These are phyloP conservation scores for Penicillium steckii DNA, from an alignment of 495 filamentous ascomycete genomes.

Conservation along the genomic window DNA sequence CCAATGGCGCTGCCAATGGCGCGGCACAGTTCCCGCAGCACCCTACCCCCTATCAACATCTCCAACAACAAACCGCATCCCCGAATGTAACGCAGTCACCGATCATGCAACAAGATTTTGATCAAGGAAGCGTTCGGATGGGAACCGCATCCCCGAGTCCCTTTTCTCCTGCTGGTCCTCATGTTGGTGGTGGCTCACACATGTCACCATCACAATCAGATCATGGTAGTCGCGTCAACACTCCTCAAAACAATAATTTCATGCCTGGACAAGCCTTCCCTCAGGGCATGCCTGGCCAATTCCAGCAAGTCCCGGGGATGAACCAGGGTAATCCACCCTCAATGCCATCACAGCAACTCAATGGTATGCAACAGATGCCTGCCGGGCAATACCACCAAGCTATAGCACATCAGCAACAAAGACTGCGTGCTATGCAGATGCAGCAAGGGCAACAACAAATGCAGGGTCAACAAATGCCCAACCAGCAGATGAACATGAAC, in stretches of 20 bases:
- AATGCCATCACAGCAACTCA: conserved; percentile 40
- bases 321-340: conserved; percentile 32
- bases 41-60: conserved; percentile 74
- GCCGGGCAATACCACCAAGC: conserved; percentile 52
- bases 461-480: conserved; percentile 13
- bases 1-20: conserved; percentile 61
- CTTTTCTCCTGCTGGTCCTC: conserved; percentile 77
- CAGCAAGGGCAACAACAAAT: conserved; percentile 38
- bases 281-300: conserved; percentile 60
- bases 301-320: conserved; percentile 43
- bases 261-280: conserved; percentile 57
- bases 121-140: conserved; percentile 69
- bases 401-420: conserved; percentile 48
- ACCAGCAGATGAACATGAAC: conserved; percentile 65
- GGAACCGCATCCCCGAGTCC: conserved; percentile 89
- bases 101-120: conserved; percentile 79
- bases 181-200: conserved; percentile 61
- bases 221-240: conserved; percentile 68
- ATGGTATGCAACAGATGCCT: conserved; percentile 44
- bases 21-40: conserved; percentile 49
- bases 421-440: conserved; percentile 56
- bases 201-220: conserved; percentile 77
- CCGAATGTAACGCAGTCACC: conserved; percentile 86
- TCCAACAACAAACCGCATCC: conserved; percentile 79
- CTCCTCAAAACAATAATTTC: conserved; percentile 69